These are phyloP conservation scores for Suhomyces bokatorum DNA, from an alignment of 1,139 yeast genomes.

Conservation along the genomic window DNA sequence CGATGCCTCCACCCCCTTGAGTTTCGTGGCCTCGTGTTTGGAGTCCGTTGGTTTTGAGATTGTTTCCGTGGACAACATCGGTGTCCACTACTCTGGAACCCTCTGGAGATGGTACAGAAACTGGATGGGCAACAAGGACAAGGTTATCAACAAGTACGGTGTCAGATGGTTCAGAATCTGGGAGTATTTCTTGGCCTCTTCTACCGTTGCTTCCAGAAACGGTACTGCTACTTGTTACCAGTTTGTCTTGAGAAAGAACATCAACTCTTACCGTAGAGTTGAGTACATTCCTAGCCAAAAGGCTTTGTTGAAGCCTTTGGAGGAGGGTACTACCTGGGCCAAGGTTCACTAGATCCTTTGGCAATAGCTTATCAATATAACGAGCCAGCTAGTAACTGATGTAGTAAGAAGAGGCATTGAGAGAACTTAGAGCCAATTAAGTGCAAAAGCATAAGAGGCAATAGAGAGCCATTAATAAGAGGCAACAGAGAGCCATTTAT, in stretches of 20 bases:
- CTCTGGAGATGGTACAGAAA: conserved; percentile 95
- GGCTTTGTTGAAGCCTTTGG: conserved; percentile 69
- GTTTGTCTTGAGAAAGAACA: conserved; percentile 85
- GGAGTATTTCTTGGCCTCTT: conserved; percentile 85
- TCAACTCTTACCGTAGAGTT: conserved; percentile 81
- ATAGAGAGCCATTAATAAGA: too few relatives aligned
- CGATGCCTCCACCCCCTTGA: conserved; percentile 92
- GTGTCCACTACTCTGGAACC: conserved; percentile 91
- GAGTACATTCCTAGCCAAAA: conserved; percentile 78
- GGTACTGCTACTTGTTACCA: conserved; percentile 94
- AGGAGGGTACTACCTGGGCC: conserved; percentile 50
- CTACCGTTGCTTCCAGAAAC: conserved; percentile 85
- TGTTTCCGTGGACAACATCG: conserved; percentile 81
- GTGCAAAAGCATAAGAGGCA: too few relatives aligned
- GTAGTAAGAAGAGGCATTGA: too few relatives aligned
- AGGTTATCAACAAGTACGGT: conserved; percentile 79
- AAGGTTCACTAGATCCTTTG: conserved; percentile 20
- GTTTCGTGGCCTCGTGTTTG: conserved; percentile 73
- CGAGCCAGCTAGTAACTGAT: too few relatives aligned
- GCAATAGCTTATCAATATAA: too few relatives aligned
- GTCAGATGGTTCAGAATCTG: conserved; percentile 90
- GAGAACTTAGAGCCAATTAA: too few relatives aligned
- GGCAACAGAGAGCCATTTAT: too few relatives aligned
- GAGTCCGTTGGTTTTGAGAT: conserved; percentile 88
- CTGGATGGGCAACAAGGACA: conserved; percentile 85